Conservation (phyloP, 768 basidiomycete species). For the Lentinula guzmanii region DNA sequence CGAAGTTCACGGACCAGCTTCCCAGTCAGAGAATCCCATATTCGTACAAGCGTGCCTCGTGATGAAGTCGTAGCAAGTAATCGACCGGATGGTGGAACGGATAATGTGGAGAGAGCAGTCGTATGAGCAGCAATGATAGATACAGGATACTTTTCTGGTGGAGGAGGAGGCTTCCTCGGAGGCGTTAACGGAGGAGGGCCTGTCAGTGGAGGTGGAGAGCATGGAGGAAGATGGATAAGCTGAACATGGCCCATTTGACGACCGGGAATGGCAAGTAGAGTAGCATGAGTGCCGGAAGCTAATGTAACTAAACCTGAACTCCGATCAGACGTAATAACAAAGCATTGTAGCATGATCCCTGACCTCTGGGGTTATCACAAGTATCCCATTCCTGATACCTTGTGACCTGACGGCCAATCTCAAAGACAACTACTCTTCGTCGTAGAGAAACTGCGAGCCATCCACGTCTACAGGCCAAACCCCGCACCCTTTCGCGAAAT, state of each 20-base stretch:
- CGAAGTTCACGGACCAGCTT: constrained; percentile 76
- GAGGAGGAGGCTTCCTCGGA: constrained; percentile 50
- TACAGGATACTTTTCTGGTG: constrained; percentile 57
- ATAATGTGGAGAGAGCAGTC: constrained; percentile 70
- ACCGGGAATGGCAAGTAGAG: constrained; percentile 81
- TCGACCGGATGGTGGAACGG: constrained; percentile 71
- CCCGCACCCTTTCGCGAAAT: constrained; percentile 79
- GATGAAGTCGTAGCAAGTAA: constrained; percentile 80
- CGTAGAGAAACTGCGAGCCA: constrained; percentile 82
- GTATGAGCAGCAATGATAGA: constrained; percentile 84
- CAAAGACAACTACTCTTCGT: constrained; percentile 73
- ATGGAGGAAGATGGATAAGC: constrained; percentile 78
- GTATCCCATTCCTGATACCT: constrained; percentile 82
- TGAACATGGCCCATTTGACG: constrained; percentile 87
- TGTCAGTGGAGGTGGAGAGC: constrained; percentile 50
- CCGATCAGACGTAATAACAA: constrained; percentile 1
- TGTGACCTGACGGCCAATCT: constrained; percentile 55
- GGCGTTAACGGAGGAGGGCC: constrained; percentile 51
- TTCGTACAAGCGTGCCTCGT: constrained; percentile 78
- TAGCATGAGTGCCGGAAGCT: constrained; percentile 71
- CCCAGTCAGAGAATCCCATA: constrained; percentile 76
- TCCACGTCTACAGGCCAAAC: constrained; percentile 72
- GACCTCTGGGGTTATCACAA: constrained; percentile 79
- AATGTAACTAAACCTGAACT: constrained; percentile 66
- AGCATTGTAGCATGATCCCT: constrained; percentile 15